Conservation (phyloP, 495 filamentous ascomycete genomes). For the Neurospora discreta region DNA sequence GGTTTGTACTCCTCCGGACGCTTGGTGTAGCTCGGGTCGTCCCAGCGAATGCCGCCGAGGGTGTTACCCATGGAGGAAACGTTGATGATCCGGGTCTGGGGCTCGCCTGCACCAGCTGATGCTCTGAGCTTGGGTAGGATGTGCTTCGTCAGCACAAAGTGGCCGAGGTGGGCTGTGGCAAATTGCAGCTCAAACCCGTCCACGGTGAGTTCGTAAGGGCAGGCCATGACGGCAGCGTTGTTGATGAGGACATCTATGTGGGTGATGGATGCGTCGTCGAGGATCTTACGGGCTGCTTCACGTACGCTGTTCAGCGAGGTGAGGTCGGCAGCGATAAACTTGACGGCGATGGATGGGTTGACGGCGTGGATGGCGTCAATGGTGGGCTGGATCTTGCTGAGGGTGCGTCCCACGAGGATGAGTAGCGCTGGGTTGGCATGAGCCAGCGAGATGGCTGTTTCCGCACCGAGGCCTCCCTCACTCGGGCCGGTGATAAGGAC, state of each 20-base stretch:
- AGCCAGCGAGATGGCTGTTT: slow-evolving; percentile 34
- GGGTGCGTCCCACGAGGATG: slow-evolving; percentile 33
- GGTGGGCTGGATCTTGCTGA: slow-evolving; percentile 26
- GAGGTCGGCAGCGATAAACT: slow-evolving; percentile 38
- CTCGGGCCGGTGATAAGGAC: slow-evolving; percentile 42
- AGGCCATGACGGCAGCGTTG: slow-evolving; percentile 57
- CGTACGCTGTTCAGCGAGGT: slow-evolving; percentile 36
- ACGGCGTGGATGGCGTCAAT: slow-evolving; percentile 29
- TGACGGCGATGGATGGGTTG: slow-evolving; percentile 24
- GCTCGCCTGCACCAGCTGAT: slow-evolving; percentile 6
- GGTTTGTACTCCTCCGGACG: slow-evolving; percentile 25
- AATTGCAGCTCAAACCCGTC: slow-evolving; percentile 47
- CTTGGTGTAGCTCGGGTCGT: slow-evolving; percentile 39
- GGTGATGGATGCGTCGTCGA: slow-evolving; percentile 30
- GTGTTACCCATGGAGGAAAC: slow-evolving; percentile 32
- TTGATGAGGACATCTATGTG: slow-evolving; percentile 57
- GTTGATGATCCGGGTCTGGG: slow-evolving; percentile 20
- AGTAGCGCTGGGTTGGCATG: slow-evolving; percentile 28
- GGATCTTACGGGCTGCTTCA: slow-evolving; percentile 38
- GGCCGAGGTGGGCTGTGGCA: slow-evolving; percentile 46
- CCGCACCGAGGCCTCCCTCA: slow-evolving; percentile 34
- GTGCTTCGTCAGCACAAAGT: slow-evolving; percentile 47
- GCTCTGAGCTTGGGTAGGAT: slow-evolving; percentile 37
- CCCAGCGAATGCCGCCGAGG: slow-evolving; percentile 32
- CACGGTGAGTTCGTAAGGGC: slow-evolving; percentile 28